phyloP scores from a whole-genome alignment of 2,329 filamentous ascomycete species.

The Fusarium siculi region DNA sequence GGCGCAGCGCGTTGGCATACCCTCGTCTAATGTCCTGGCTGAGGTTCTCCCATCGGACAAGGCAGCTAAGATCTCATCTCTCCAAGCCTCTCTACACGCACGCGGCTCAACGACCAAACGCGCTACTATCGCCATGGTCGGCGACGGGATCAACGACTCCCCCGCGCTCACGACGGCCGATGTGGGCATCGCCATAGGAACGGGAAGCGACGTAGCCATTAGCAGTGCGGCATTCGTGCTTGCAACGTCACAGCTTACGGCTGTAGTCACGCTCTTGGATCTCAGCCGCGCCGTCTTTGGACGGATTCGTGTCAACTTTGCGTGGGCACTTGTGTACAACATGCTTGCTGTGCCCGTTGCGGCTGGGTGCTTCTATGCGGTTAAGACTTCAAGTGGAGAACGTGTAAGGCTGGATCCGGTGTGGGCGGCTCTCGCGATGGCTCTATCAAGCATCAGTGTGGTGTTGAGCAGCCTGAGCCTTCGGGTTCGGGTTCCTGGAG shows the following conservation, averaged over 20 bases:
- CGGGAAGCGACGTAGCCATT: conserved; percentile 85
- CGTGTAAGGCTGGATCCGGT: conserved; percentile 78
- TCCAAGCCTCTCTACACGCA: conserved; percentile 64
- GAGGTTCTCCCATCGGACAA: conserved; percentile 89
- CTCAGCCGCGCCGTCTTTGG: conserved; percentile 78
- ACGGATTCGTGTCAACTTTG: conserved; percentile 86
- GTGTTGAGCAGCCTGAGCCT: conserved; percentile 83
- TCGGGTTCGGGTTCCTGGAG: conserved; percentile 58
- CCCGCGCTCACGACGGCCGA: conserved; percentile 84
- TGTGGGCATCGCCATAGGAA: conserved; percentile 85
- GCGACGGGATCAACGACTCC: conserved; percentile 90
- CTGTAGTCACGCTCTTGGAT: conserved; percentile 77
- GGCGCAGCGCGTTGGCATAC: conserved; percentile 79
- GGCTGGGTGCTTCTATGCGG: conserved; percentile 78
- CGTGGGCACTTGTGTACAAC: conserved; percentile 88
- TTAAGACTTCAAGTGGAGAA: conserved; percentile 56
- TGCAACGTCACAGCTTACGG: conserved; percentile 74
- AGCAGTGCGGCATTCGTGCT: conserved; percentile 85
- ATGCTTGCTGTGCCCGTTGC: conserved; percentile 80
- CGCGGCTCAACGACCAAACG: conserved; percentile 49
- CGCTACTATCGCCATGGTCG: conserved; percentile 80
- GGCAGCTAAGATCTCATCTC: conserved; percentile 73
- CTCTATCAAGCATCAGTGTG: conserved; percentile 89
- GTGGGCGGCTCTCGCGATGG: conserved; percentile 94
- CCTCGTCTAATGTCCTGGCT: conserved; percentile 78